Evolutionary conservation across 306 rosid genomes (phyloP).

Genomic region (Oxytropis ochrocephala): DNA sequence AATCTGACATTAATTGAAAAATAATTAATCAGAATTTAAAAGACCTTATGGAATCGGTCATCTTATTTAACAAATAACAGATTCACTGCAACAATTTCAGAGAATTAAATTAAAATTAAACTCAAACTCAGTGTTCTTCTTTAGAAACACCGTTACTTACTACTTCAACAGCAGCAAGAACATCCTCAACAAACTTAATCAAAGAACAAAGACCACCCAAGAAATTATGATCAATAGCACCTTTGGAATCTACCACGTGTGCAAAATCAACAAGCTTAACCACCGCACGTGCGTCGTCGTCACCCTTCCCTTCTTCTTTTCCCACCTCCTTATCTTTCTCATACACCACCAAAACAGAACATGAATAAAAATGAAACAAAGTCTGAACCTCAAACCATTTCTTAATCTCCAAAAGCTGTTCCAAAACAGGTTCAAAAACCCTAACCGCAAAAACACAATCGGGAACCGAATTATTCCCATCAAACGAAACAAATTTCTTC

Average conservation of each 20-base stretch:
- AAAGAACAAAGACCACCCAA: constrained; percentile 91
- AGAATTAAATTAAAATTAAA: no score
- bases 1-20: not conserved
- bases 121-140: not conserved
- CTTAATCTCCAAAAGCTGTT: constrained; percentile 60
- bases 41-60: not conserved
- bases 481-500: constrained; percentile 61
- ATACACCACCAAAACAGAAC: constrained; percentile 57
- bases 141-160: not conserved
- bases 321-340: constrained; percentile 32
- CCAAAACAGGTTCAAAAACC: constrained; percentile 53
- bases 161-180: constrained; percentile 15
- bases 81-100: not conserved
- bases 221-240: constrained; percentile 83
- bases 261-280: constrained; percentile 84
- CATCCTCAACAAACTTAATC: constrained; percentile 54
- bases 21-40: no score
- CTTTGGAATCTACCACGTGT: constrained; percentile 51
- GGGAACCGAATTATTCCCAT: constrained; percentile 24
- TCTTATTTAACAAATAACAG: not conserved
- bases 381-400: constrained; percentile 86
- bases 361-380: constrained; percentile 57
- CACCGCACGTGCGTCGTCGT: constrained; percentile 14
- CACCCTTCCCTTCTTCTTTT: not conserved
- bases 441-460: constrained; percentile 40